Conservation (phyloP, 148 eudicot genomes). For the Hydrangea macrophylla region DNA sequence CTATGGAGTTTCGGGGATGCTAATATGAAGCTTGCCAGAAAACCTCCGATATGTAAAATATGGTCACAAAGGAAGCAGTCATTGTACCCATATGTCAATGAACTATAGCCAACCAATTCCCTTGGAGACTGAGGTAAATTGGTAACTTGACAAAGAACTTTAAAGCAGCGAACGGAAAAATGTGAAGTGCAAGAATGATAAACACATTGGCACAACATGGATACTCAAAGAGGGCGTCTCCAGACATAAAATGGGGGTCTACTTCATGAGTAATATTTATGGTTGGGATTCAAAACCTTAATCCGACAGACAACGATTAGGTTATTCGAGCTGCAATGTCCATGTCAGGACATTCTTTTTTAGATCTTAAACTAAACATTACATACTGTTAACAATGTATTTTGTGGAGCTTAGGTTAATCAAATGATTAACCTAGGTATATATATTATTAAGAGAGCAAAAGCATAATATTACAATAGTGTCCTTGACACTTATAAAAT, state of each 20-base stretch:
- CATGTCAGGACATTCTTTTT: not conserved
- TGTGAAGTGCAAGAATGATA: not conserved
- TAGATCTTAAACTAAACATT: not conserved
- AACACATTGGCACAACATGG: not conserved
- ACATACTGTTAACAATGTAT: too few relatives aligned
- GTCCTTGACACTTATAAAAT: too few relatives aligned
- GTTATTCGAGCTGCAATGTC: not conserved
- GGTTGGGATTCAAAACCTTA: not conserved
- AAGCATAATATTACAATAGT: too few relatives aligned
- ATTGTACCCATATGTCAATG: not conserved
- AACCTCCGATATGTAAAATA: not conserved
- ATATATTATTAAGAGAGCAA: too few relatives aligned
- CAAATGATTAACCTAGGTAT: too few relatives aligned
- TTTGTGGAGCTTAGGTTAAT: not conserved
- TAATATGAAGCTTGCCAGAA: slow-evolving; percentile 1
- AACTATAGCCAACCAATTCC: not conserved
- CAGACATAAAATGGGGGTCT: not conserved
- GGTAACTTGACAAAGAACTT: not conserved
- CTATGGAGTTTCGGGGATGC: not conserved
- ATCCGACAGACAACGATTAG: not conserved
- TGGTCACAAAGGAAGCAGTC: not conserved
- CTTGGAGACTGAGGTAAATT: not conserved
- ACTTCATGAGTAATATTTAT: not conserved
- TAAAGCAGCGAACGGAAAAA: not conserved
- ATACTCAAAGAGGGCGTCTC: not conserved